Evolutionary conservation across 306 rosid species (phyloP).

Genomic region (Comarum palustre): DNA sequence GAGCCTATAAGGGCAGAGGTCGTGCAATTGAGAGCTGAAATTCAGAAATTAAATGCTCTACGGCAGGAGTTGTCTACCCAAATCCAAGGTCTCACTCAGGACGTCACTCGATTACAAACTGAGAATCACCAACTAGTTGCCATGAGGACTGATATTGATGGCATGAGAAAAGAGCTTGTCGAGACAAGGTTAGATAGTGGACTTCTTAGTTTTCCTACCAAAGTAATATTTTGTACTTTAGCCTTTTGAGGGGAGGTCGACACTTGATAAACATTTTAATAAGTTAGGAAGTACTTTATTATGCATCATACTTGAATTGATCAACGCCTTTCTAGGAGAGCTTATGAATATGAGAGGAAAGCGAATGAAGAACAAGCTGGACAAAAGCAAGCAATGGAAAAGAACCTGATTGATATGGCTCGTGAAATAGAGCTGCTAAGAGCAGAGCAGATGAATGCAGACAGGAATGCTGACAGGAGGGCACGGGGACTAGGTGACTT

Average conservation of each 20-base stretch:
- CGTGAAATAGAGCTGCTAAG: slow-evolving; percentile 45
- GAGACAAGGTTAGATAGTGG: slow-evolving; percentile 46
- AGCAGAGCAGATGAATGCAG: slow-evolving; percentile 34
- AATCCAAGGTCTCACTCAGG: slow-evolving; percentile 47
- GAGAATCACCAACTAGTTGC: slow-evolving; percentile 42
- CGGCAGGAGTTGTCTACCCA: slow-evolving; percentile 40
- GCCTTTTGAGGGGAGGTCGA: slow-evolving; percentile 6
- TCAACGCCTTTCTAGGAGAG: slow-evolving; percentile 36
- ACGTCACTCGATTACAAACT: slow-evolving; percentile 32
- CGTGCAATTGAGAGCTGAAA: slow-evolving; percentile 40
- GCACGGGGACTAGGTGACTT: slow-evolving; percentile 34
- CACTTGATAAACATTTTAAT: neutral
- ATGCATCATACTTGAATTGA: slow-evolving; percentile 23
- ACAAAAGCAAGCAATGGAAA: slow-evolving; percentile 48
- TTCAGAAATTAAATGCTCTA: slow-evolving; percentile 34
- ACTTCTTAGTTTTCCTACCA: slow-evolving; percentile 13
- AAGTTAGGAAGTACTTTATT: slow-evolving; percentile 4
- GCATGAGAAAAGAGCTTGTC: slow-evolving; percentile 40
- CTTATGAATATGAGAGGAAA: slow-evolving; percentile 44
- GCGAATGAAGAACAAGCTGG: slow-evolving; percentile 39
- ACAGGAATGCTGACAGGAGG: slow-evolving; percentile 31
- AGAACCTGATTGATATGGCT: slow-evolving; percentile 47
- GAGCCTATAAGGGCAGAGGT: slow-evolving; percentile 43
- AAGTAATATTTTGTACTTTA: slow-evolving; percentile 1
- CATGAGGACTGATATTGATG: slow-evolving; percentile 40